Percentiles rank a stretch among this genome's conserved stretches.
Conservation (phyloP, 306 rosid species). For the Gleditsia sinensis region DNA sequence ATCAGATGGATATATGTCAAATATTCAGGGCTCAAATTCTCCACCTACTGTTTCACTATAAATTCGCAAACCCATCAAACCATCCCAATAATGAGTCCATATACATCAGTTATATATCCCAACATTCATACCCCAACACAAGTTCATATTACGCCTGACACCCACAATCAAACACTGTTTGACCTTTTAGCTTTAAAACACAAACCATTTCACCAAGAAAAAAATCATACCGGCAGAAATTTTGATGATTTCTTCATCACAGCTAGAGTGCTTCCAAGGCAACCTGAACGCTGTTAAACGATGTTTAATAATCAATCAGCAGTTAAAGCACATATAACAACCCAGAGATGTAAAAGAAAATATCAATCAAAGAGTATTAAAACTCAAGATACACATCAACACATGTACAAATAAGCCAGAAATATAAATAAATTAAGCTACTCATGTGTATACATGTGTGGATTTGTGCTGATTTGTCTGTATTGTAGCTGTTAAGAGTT, state of each 20-base stretch:
- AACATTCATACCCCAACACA: not conserved
- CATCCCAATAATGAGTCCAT: not conserved
- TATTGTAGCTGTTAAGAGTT: not conserved
- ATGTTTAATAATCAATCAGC: not conserved
- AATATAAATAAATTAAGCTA: not conserved
- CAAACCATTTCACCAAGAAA: not conserved
- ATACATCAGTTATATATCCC: not conserved
- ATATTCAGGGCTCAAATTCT: too few relatives aligned
- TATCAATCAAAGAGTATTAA: not conserved
- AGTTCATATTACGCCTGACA: not conserved
- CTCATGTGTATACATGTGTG: not conserved
- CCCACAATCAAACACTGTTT: not conserved
- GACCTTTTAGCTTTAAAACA: not conserved
- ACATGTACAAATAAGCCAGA: not conserved
- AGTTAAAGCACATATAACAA: not conserved
- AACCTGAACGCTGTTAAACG: constrained; percentile 13
- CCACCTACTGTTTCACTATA: too few relatives aligned
- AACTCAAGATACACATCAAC: not conserved
- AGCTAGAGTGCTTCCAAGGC: constrained; percentile 16
- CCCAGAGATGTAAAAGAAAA: not conserved
- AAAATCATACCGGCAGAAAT: constrained; percentile 2
- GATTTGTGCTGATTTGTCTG: not conserved
- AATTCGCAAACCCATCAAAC: too few relatives aligned
- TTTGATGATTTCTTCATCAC: constrained; percentile 26
- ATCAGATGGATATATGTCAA: too few relatives aligned